Base-by-base conservation (phyloP, 768 basidiomycete genomes). In the Lactarius trivialis region DNA sequence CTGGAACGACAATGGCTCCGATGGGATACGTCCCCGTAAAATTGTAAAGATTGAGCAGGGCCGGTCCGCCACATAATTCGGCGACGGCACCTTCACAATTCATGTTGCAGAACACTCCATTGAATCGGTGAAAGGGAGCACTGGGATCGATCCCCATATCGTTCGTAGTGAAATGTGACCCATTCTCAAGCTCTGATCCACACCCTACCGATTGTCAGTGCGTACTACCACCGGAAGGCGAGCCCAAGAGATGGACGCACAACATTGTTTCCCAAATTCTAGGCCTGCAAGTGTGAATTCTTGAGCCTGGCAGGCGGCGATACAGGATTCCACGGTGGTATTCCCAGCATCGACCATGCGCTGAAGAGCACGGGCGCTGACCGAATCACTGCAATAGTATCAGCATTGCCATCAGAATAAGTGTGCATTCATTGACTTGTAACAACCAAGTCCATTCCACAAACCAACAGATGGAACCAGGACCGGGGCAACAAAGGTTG, bases 361-460 rank as follows among this genome's bases (percentile, higher is more conserved):
- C 7, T 51, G 50, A 45, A 45, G 43, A 17, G 30, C 26, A 30
- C 50, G 26, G 19, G 50, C 50, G 6, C 50, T 51, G 50, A 32
- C 30, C 0, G 50, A 51, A 51, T 51, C 50, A 30, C 50, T 51
- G 50, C n/a, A 19, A 32, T 1, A 32, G 7, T 3, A 30, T 51
- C 7, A 51, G 50, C 28, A 6, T 21, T 30, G 1, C 15, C 11
- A 12, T 19, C 7, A 12, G 51, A 11, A 11, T 4, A 30, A 9
- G 7, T 12, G 14, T 14, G 14, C 17, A 7, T 2, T 4, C 30
- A 68, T 78, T 64, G 66, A 86, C 88, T 76, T 85, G 75, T 82
- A 88, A 70, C 88, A 91, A 19, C 88, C 88, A 39, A 89, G 79
- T 0, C 82, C 84, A 7, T 75, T 70, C 88, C 88, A 89, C 41